Base-by-base conservation (phyloP, 2,329 filamentous ascomycete species). In the Arthrobotrys sphaeroides region DNA sequence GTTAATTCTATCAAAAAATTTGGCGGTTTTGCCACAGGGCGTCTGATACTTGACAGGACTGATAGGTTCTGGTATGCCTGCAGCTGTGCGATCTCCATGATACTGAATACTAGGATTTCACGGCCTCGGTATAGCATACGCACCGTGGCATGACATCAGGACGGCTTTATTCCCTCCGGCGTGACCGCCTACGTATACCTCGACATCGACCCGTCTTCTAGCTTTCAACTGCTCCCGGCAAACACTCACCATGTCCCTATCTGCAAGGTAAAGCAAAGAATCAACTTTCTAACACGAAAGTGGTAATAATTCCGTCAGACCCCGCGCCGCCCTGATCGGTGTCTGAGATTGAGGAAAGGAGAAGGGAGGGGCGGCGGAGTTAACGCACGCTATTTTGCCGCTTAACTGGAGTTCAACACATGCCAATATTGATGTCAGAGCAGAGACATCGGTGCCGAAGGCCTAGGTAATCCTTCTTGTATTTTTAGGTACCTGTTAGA, bases 311-410 rank as follows among this genome's bases (percentile, higher is more conserved):
- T 69, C 65, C 65, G 65, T 60, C 65, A 51, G 22, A 49, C 28
- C 42, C 51, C 28, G 24, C 16, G 24, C 38, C 12, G 24, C 36
- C 6, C 24, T 24, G 31, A 36, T 42, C 45, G 22, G n/a, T 55
- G 62, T 66, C 42, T 51, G n/a, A 40, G 60, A 38, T 60, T 18
- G 13, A 26, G 38, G 33, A 26, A 24, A 42, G 43, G n/a, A 33
- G 12, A 7, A 10, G 1, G 22, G 28, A 49, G 16, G 45, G 26
- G 12, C 10, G 22, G 59, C 67, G 67, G 67, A 72, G 24, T 64
- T 64, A 72, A 47, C 36, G 47, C 59, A n/a, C 26, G n/a, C 42
- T 45, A 43, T 72, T 72, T 72, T 49, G 59, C 67, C 67, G 67
- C 59, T 36, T 47, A 3, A 26, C 10, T 1, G 7, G 40, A 20